Evolutionary conservation across 1,284 basidiomycete species (phyloP), one percentile per base, ranked within the genome.

Genomic region (Papiliotrema laurentii): DNA sequence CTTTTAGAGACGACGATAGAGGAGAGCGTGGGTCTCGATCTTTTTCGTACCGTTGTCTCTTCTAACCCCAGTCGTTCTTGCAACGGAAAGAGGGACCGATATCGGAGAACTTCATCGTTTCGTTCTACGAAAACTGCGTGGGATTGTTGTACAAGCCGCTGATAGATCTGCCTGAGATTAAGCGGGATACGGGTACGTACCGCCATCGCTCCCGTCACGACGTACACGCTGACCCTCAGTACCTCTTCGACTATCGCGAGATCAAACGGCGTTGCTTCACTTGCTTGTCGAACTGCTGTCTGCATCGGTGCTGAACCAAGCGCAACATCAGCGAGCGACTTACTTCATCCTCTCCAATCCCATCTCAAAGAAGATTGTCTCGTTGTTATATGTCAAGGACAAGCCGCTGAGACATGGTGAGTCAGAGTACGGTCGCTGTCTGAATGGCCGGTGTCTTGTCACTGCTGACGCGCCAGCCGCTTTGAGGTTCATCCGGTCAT

Each of bases 361-460:
- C 53, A 81, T 94, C 53, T 78, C 86, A 37, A 68, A 78, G 37
- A 83, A 84, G 54, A 76, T 93, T 52, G 86, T 85, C 33, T 82
- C 84, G n/a, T 74, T 96, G 37, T 79, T 97, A 43, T 83, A 81
- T 55, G 81, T 84, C 38, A 83, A 83, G 62, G 91, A 97, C 68
- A 97, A 97, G 73, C 88, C 94, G 66, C 78, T 97, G 44, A 83
- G 88, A 33, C 82, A 94, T 68, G 86, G 90, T 93, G 66, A 56
- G 74, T n/a, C n/a, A n/a, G n/a, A n/a, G n/a, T n/a, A n/a, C n/a
- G n/a, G n/a, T n/a, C n/a, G n/a, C n/a, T n/a, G n/a, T n/a, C n/a
- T n/a, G n/a, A n/a, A n/a, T n/a, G n/a, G n/a, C n/a, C n/a, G n/a
- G n/a, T n/a, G n/a, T n/a, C n/a, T 60, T 13, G 3, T 14, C 21